Evolutionary conservation across 1,139 yeast genomes (phyloP), one percentile per base, ranked within the genome.

Genomic region (Hemisphaericaspora xylofermentans): DNA sequence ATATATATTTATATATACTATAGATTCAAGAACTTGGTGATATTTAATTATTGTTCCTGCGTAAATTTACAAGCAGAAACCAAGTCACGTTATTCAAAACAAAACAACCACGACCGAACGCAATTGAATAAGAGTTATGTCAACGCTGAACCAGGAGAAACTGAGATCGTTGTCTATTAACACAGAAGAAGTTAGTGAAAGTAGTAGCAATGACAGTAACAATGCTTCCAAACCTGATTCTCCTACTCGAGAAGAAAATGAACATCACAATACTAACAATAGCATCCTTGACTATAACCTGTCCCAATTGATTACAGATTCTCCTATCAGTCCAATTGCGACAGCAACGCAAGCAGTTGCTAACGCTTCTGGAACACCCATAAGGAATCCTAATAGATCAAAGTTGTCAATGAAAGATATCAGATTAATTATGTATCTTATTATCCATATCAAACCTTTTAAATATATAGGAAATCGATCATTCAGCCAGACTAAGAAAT

Each of bases 391-490:
- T 2, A 49, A 48, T 34, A 41, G 71, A 33, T 54, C 66, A 1
- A 66, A 66, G 46, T 48, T 67, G 26, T 57, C 65, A 2, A 40
- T 50, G 13, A 53, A 53, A 32, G 72, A 67, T 43, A 60, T 66
- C 13, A 53, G 54, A 42, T 48, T 66, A 14, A 64, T 67, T 6
- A 51, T 66, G 13, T 63, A 55, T 41, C 52, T 66, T 32, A 65
- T 66, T 10, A 54, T 61, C 13, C 51, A 58, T 21, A 55, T 65
- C 19, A 66, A 64, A 43, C 73, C 73, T 4, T 67, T 67, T 48
- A 66, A 66, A 42, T 66, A 66, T 42, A 58, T 66, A 27, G 73
- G 73, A 2, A 66, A 66, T 44, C 51, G 68, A 24, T 51, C 60
- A 7, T 44, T 61, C 19, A 56, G 60, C 34, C 72, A 67, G 47